phyloP scores from a whole-genome alignment of 306 rosid species.

The Arachis hypogaea region DNA sequence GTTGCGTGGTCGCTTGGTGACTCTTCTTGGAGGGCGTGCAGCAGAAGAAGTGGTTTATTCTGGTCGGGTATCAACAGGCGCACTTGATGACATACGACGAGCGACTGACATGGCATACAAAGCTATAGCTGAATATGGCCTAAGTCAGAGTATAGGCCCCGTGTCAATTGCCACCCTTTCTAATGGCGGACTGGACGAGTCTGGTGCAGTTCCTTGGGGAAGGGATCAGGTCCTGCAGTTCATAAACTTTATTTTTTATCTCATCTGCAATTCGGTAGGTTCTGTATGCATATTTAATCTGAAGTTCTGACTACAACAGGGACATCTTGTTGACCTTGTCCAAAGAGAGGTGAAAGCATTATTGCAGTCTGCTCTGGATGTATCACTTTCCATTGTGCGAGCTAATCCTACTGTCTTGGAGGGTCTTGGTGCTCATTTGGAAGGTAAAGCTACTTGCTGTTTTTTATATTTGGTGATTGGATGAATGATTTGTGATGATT shows the following conservation, averaged over 20 bases:
- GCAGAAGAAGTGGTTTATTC: constrained; percentile 95
- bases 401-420: constrained; percentile 94
- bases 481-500: neutral
- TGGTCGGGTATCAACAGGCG: constrained; percentile 97
- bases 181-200: constrained; percentile 88
- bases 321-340: constrained; percentile 91
- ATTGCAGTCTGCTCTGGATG: constrained; percentile 88
- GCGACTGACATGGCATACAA: constrained; percentile 99
- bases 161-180: constrained; percentile 82
- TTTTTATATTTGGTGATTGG: constrained; percentile 22
- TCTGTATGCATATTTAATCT: constrained; percentile 45
- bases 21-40: constrained; percentile 99
- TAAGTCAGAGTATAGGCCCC: constrained; percentile 87
- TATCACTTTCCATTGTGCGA: constrained; percentile 80
- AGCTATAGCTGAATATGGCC: constrained; percentile 98
- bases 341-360: constrained; percentile 87
- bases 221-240: constrained; percentile 85
- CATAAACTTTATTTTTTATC: constrained; percentile 22
- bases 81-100: constrained; percentile 94
- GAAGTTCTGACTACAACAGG: constrained; percentile 56
- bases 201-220: constrained; percentile 87
- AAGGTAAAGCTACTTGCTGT: constrained; percentile 55
- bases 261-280: constrained; percentile 12
- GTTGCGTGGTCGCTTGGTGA: constrained; percentile 91
- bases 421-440: constrained; percentile 97